Base-by-base conservation (phyloP, 768 basidiomycete genomes). In the Scleroderma bovista region DNA sequence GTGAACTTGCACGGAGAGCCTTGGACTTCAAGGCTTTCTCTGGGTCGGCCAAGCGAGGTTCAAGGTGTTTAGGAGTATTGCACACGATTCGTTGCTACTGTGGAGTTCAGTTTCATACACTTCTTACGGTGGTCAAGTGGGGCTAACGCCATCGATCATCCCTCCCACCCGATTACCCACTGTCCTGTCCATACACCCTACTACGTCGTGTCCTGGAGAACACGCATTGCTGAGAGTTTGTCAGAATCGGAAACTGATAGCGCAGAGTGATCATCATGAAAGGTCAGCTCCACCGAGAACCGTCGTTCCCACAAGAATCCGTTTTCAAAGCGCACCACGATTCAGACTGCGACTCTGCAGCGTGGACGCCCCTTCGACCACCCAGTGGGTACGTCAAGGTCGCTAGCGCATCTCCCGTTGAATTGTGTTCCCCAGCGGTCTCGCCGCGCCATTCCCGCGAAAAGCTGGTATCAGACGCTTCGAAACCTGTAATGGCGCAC, bases 311-410 rank as follows among this genome's bases (percentile, higher is more conserved):
- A 48, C 59, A 54, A 31, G 34, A 50, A 13, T 59, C 54, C 22
- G 46, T 40, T 11, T 51, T 48, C 37, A 31, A 46, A 46, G 53
- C 22, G 51, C 43, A 61, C 59, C 41, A 53, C 57, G 51, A 42
- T 3, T 47, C 45, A 39, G 51, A 52, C 45, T 39, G 60, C 48
- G 53, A 57, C n/a, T 26, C 37, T 42, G 34, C 45, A 13, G 46
- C 44, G 29, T 51, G 54, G 44, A 34, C 58, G 11, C 63, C 71
- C 15, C 73, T 73, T 9, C 73, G 26, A 29, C 26, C 73, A 16
- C 70, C 70, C 0, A 75, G 75, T 58, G 65, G 62, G 6, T 63
- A 61, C 15, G 46, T 62, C 42, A 62, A 61, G 15, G 46, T 62
- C 42, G 60, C 70, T 17, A 70, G 66, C 50, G 57, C 66, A 1